Percentiles rank a stretch among this genome's conserved stretches.
phyloP scores from a whole-genome alignment of 1,139 yeast genomes.

The Kodamaea ohmeri region DNA sequence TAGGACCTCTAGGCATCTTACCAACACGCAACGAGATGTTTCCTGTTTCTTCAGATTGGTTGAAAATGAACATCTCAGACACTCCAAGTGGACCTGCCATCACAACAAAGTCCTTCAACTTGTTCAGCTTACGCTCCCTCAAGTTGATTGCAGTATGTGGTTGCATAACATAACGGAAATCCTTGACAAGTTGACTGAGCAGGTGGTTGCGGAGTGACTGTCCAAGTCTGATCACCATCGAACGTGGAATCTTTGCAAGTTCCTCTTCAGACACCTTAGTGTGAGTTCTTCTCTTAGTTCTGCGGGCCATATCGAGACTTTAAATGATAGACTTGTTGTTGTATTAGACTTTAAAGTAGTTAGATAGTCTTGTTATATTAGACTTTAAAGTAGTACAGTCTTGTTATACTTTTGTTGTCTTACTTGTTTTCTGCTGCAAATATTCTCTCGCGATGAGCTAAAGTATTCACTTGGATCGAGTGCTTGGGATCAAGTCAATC shows the following conservation, averaged over 20 bases:
- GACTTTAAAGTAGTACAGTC: no score
- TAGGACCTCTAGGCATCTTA: slow-evolving; percentile 92
- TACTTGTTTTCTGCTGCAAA: no score
- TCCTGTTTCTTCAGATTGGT: slow-evolving; percentile 76
- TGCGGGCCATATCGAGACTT: slow-evolving; percentile 36
- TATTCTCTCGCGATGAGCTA: no score
- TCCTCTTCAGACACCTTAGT: slow-evolving; percentile 65
- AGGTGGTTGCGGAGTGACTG: slow-evolving; percentile 76
- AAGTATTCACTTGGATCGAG: no score
- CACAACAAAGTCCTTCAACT: slow-evolving; percentile 83
- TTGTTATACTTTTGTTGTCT: no score
- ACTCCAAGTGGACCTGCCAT: slow-evolving; percentile 98
- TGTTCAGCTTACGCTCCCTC: slow-evolving; percentile 82
- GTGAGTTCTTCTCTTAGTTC: slow-evolving; percentile 82
- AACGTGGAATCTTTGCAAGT: slow-evolving; percentile 72
- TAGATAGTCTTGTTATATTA: no score
- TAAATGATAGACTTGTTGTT: background rate
- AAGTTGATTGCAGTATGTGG: slow-evolving; percentile 94
- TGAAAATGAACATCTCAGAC: slow-evolving; percentile 80
- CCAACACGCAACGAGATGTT: slow-evolving; percentile 80
- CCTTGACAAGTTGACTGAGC: slow-evolving; percentile 78
- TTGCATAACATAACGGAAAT: slow-evolving; percentile 87
- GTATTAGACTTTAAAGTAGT: no score
- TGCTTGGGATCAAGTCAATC: no score
- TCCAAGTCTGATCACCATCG: slow-evolving; percentile 91